Evolutionary conservation across 768 basidiomycete genomes (phyloP), one percentile per base, ranked within the genome.

Genomic region (Hypholoma fasciculare): DNA sequence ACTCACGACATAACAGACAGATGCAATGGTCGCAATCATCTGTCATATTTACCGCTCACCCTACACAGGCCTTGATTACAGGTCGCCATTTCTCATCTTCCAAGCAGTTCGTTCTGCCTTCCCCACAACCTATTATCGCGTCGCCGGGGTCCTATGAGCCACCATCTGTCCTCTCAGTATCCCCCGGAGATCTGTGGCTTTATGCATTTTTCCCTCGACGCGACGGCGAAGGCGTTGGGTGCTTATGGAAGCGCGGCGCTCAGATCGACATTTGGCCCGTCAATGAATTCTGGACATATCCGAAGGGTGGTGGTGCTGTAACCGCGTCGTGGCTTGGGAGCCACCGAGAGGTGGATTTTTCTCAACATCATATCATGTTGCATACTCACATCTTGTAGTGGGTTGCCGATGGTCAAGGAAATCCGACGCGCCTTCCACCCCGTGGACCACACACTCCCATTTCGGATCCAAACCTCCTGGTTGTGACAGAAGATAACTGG

Each of bases 181-280:
- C 85, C 5, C 78, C 87, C 2, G 73, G 74, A 27, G 84, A 86
- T 59, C 76, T 79, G 49, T 88, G 82, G 84, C 67, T 92, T 4
- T 91, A 90, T 64, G 89, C 89, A 1, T 92, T 86, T 66, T 92
- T 88, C 66, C 88, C 89, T 11, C 77, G 85, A 40, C 73, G 74
- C 30, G 79, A 78, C 23, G 68, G 72, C 1, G 84, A 85, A 58
- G 87, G 89, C 11, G 69, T 82, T 43, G 84, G 80, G 12, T 89
- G 89, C 65, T 62, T 91, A 14, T 92, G 90, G 88, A 77, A 75
- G 49, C 79, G 82, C 34, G 85, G 79, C 2, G 57, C 73, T 11
- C 83, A 84, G 59, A 71, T 88, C 30, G 87, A 92, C 62, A 76
- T 65, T 27, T 92, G 91, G 87, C 69, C 54, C 4, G 71, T 87